A percentile compares a stretch with the other conserved stretches of the same genome.
phyloP scores from a whole-genome alignment of 1,139 yeast genomes.

The Arxiozyma slooffiae region DNA sequence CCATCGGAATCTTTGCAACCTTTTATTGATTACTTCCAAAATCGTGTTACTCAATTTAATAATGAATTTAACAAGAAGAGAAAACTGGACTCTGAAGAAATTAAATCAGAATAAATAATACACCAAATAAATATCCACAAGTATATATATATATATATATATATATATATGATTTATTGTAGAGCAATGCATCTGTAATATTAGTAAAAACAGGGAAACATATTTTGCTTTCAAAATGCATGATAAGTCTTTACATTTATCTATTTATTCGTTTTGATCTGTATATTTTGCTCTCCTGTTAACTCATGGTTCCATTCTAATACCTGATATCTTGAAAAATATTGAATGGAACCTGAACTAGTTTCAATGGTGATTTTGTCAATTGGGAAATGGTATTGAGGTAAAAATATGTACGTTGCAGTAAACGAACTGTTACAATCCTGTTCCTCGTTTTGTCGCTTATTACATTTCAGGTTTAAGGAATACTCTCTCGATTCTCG shows the following conservation, averaged over 20 bases:
- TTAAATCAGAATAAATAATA: not conserved
- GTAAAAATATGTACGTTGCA: constrained; percentile 58
- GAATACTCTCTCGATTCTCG: constrained; percentile 38
- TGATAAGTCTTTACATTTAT: not conserved
- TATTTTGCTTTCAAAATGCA: not conserved
- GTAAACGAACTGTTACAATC: constrained; percentile 11
- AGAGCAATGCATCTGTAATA: not conserved
- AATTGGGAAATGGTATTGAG: constrained; percentile 56
- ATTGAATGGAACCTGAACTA: constrained; percentile 48
- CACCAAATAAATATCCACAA: not conserved
- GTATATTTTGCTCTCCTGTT: constrained; percentile 31
- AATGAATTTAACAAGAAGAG: constrained; percentile 32
- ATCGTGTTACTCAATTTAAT: constrained; percentile 46
- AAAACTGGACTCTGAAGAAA: constrained; percentile 19
- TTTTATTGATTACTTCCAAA: constrained; percentile 60
- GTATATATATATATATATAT: no score
- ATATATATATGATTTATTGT: not conserved
- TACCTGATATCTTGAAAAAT: constrained; percentile 43
- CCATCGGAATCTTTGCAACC: constrained; percentile 66
- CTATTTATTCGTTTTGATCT: constrained; percentile 7
- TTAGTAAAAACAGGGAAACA: not conserved
- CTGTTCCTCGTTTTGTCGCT: not conserved
- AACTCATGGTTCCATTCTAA: constrained; percentile 61
- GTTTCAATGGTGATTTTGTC: constrained; percentile 31
- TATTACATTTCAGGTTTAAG: constrained; percentile 36